A percentile compares a stretch with the other conserved stretches of the same genome.
phyloP scores from a whole-genome alignment of 2,329 filamentous ascomycete genomes.

The Orbilia blumenaviensis region DNA sequence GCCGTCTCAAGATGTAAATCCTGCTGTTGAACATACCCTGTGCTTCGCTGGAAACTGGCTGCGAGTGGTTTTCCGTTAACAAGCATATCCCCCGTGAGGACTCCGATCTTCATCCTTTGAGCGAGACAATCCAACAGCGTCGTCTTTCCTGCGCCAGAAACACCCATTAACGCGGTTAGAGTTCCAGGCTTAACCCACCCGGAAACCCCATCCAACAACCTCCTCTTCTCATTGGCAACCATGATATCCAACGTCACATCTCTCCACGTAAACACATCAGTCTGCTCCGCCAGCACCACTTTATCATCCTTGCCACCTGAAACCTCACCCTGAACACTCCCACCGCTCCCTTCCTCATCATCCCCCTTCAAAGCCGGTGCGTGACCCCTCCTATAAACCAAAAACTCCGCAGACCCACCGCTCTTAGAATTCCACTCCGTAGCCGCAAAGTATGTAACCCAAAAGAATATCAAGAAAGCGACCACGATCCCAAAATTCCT shows the following conservation, averaged over 20 bases:
- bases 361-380: conserved; percentile 61
- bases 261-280: conserved; percentile 56
- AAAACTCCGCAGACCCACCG: conserved; percentile 72
- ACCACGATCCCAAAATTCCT: conserved; percentile 68
- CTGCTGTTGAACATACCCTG: conserved; percentile 71
- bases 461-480: conserved; percentile 65
- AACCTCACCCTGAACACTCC: conserved; percentile 11
- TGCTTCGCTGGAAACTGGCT: conserved; percentile 70
- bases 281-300: conserved; percentile 19
- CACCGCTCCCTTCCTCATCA: conserved; percentile 56
- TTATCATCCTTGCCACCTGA: conserved; percentile 38
- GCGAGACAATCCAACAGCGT: conserved; percentile 55
- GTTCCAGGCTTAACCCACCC: conserved; percentile 56
- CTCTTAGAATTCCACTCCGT: conserved; percentile 72
- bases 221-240: conserved; percentile 50
- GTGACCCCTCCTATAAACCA: conserved; percentile 72
- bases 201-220: conserved; percentile 54
- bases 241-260: conserved; percentile 55
- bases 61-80: conserved; percentile 69
- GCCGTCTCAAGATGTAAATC: conserved; percentile 71
- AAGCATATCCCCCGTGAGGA: conserved; percentile 68
- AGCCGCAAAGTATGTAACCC: conserved; percentile 60
- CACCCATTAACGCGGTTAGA: conserved; percentile 57
- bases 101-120: conserved; percentile 69
- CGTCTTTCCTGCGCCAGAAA: conserved; percentile 57